Percentiles rank a stretch among this genome's conserved stretches.
phyloP scores from a whole-genome alignment of 2,329 filamentous ascomycete genomes.

The Trichoderma arundinaceum region DNA sequence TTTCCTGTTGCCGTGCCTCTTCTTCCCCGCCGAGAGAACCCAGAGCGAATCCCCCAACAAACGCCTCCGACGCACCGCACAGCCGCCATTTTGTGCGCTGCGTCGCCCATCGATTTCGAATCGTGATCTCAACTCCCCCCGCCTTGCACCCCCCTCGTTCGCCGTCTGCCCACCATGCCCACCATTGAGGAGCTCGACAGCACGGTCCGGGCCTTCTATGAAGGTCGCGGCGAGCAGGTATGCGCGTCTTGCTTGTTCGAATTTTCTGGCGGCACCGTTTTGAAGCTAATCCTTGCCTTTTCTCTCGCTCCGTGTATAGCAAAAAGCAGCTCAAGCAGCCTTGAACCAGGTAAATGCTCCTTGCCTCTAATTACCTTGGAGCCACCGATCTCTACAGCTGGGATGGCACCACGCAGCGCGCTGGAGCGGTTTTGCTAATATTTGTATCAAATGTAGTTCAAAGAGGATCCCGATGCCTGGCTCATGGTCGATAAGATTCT shows the following conservation, averaged over 20 bases:
- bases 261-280: background rate
- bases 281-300: slow-evolving; percentile 48
- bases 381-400: background rate
- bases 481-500: slow-evolving; percentile 96
- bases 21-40: slow-evolving; percentile 19
- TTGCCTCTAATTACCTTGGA: slow-evolving; percentile 13
- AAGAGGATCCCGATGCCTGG: slow-evolving; percentile 98
- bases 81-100: slow-evolving; percentile 38
- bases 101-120: slow-evolving; percentile 36
- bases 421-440: slow-evolving; percentile 6
- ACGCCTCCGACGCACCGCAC: slow-evolving; percentile 37
- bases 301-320: slow-evolving; percentile 60
- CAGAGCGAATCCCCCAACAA: background rate
- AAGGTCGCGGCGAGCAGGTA: slow-evolving; percentile 93
- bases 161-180: slow-evolving; percentile 58
- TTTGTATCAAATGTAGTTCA: slow-evolving; percentile 71
- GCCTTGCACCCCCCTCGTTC: slow-evolving; percentile 36
- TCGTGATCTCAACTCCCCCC: slow-evolving; percentile 38
- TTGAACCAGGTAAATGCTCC: slow-evolving; percentile 79
- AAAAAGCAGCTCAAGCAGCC: slow-evolving; percentile 93
- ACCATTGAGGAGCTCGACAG: slow-evolving; percentile 94
- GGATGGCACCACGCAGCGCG: background rate
- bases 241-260: slow-evolving; percentile 43
- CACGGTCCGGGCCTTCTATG: slow-evolving; percentile 96
- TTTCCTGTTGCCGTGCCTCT: slow-evolving; percentile 7